Evolutionary conservation across 305 asterid genomes (phyloP).

Genomic region (Rubia occidens): DNA sequence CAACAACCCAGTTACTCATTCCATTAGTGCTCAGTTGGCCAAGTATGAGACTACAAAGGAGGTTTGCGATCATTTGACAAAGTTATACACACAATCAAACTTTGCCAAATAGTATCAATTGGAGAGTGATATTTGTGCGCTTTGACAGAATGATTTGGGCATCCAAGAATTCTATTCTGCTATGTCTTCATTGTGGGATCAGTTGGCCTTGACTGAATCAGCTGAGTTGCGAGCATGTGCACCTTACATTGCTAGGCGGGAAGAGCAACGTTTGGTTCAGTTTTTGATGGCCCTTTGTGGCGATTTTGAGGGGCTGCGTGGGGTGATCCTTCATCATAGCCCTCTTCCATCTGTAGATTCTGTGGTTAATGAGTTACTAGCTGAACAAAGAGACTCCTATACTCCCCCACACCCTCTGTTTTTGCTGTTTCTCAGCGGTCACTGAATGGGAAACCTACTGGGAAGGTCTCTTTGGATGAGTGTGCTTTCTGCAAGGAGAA

Average conservation of each 20-base stretch:
- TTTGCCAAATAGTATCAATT: background rate
- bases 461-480: background rate
- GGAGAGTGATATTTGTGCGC: background rate
- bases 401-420: background rate
- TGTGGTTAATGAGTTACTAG: background rate
- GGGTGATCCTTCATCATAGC: background rate
- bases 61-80: background rate
- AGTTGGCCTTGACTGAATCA: background rate
- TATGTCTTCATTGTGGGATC: background rate
- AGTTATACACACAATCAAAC: background rate
- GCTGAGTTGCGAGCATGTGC: background rate
- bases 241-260: background rate
- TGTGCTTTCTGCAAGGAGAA: background rate
- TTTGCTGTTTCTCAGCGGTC: background rate
- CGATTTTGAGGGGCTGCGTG: constrained; percentile 1
- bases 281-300: background rate
- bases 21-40: background rate
- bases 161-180: constrained; percentile 1
- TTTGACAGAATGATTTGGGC: background rate
- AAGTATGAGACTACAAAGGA: background rate
- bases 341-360: constrained; percentile 3
- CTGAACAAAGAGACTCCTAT: background rate
- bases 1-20: background rate
- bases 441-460: background rate
- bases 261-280: background rate